Percentiles rank a stretch among this genome's conserved stretches.
Conservation (phyloP, 2,329 filamentous ascomycete species). For the Pseudocercospora cruenta region DNA sequence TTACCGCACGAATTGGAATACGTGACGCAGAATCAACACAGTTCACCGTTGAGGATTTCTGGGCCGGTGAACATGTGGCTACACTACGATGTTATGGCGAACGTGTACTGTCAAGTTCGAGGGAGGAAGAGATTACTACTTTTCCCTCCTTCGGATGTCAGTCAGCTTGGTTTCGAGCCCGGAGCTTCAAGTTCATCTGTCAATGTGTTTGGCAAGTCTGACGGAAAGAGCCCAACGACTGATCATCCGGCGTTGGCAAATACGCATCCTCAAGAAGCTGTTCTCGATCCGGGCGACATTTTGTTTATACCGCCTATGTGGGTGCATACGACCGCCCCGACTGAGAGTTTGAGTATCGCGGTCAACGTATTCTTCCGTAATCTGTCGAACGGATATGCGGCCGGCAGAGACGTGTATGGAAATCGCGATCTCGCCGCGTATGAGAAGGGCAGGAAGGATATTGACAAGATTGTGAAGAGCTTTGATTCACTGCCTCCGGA, state of each 20-base stretch:
- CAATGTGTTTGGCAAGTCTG: constrained; percentile 62
- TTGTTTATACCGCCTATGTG: constrained; percentile 82
- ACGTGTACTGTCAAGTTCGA: constrained; percentile 77
- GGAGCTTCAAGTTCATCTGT: constrained; percentile 80
- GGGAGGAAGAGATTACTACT: constrained; percentile 75
- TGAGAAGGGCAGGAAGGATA: constrained; percentile 75
- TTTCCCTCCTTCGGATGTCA: constrained; percentile 77
- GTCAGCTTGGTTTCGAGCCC: constrained; percentile 69
- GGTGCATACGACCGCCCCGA: constrained; percentile 72
- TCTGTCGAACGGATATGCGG: constrained; percentile 62
- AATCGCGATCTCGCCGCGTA: constrained; percentile 85
- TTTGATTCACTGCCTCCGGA: constrained; percentile 69
- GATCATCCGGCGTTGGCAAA: constrained; percentile 31
- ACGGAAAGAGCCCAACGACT: constrained; percentile 20
- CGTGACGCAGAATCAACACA: constrained; percentile 69
- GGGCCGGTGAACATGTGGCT: constrained; percentile 86
- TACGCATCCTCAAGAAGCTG: constrained; percentile 68
- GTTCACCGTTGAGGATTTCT: constrained; percentile 77
- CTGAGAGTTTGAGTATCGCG: constrained; percentile 65
- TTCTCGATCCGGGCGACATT: constrained; percentile 71
- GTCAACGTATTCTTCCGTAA: constrained; percentile 90
- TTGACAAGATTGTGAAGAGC: constrained; percentile 66
- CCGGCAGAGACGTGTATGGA: constrained; percentile 82
- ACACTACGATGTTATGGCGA: constrained; percentile 90
- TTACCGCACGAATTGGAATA: constrained; percentile 65